Evolutionary conservation across 805 yeast species (phyloP).

Genomic region (Metschnikowia sp.): DNA sequence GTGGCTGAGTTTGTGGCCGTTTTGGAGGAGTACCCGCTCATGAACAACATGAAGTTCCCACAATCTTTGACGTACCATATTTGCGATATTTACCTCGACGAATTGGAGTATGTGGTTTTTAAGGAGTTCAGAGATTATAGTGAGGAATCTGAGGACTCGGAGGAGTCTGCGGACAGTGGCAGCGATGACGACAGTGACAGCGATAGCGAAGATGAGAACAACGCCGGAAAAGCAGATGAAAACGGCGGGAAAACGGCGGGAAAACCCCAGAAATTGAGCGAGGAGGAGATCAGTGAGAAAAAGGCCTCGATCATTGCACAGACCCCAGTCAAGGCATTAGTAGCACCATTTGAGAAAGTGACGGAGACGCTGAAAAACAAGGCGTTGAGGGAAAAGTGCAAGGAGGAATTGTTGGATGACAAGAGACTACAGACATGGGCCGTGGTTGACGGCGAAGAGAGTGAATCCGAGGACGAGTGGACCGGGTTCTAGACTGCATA

Average conservation of each 20-base stretch:
- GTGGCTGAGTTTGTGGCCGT: conserved; percentile 45
- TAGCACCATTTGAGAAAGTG: conserved; percentile 60
- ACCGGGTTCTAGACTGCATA: conserved; percentile 14
- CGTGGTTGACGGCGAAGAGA: conserved; percentile 31
- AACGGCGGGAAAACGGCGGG: not conserved
- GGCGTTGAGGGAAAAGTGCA: conserved; percentile 61
- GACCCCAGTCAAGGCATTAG: conserved; percentile 52
- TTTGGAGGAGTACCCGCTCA: conserved; percentile 45
- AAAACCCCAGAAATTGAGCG: conserved; percentile 20
- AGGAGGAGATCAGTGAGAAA: conserved; percentile 19
- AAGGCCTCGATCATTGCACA: conserved; percentile 32
- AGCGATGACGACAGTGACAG: conserved; percentile 23
- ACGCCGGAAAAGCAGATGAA: not conserved
- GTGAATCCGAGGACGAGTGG: conserved; percentile 24
- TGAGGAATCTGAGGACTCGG: conserved; percentile 38
- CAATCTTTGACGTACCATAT: conserved; percentile 81
- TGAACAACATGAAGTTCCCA: conserved; percentile 59
- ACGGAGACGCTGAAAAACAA: conserved; percentile 50
- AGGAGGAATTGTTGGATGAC: conserved; percentile 65
- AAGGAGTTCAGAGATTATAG: conserved; percentile 39
- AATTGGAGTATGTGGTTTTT: conserved; percentile 65
- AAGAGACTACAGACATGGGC: conserved; percentile 66
- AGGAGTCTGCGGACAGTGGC: conserved; percentile 31
- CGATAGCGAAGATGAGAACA: conserved; percentile 3
- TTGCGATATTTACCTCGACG: conserved; percentile 80